Evolutionary conservation across 2,329 filamentous ascomycete species (phyloP), one percentile per base, ranked within the genome.

Genomic region (Zymoseptoria tritici): DNA sequence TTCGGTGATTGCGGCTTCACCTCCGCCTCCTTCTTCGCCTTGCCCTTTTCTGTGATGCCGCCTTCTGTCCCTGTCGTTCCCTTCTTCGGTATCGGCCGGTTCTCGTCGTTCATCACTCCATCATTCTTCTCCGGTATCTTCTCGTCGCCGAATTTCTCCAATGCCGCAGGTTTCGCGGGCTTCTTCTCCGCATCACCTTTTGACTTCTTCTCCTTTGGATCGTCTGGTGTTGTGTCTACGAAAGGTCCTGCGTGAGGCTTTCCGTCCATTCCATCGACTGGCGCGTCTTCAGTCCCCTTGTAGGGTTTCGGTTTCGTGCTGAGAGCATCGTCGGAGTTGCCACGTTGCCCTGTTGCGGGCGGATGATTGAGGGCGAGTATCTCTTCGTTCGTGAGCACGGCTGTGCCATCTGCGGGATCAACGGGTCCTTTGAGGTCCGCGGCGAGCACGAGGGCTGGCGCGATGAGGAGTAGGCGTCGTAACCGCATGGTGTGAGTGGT

Each of bases 61-160:
- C 91, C 92, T 71, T 92, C 89, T 1, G 90, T 96, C 49, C 93
- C 93, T 3, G 88, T 90, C 2, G 90, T 95, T 53, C 92, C 93
- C 72, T 91, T 83, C 72, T 91, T 92, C 4, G 92, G 90, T 49
- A 84, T 82, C 46, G 82, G 77, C 65, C 91, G 81, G 71, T 89
- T 83, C 64, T 88, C 89, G 74, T 97, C 92, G 71, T 96, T 89
- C 93, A 97, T 97, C 60, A 97, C 91, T 49, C 92, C 91, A 72
- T 96, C 82, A 61, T 85, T 83, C 42, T 79, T 81, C 62, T 81
- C 76, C 2, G 83, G 80, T 24, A 83, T 79, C 49, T 76, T 69
- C 66, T 71, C 70, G 26, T 49, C 59, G 52, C 58, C 69, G 70
- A 42, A 71, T 71, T 16, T 75, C 73, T 31, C 73, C 26, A 72